A percentile compares a stretch with the other conserved stretches of the same genome.
Evolutionary conservation across 305 asterid species (phyloP).

Genomic region (Vinca major): DNA sequence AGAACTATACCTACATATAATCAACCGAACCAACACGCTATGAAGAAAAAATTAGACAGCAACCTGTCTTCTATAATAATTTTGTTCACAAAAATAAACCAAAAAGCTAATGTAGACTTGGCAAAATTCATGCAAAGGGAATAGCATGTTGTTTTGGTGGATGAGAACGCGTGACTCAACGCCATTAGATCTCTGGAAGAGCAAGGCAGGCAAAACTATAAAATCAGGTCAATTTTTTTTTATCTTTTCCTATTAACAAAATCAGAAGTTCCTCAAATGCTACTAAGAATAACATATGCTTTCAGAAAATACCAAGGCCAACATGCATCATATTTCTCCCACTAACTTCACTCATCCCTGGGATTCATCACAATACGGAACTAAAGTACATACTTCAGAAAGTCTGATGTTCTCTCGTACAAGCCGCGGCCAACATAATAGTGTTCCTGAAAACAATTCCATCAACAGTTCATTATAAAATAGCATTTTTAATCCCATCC

Average conservation of each 20-base stretch:
- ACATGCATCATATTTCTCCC: neutral
- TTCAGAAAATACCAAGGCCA: neutral
- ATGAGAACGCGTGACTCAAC: neutral
- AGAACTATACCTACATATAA: neutral
- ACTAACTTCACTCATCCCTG: neutral
- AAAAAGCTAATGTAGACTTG: neutral
- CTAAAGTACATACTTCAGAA: conserved; percentile 50
- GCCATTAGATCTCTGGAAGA: too few relatives aligned
- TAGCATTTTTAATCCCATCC: conserved; percentile 14
- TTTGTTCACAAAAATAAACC: neutral
- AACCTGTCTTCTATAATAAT: neutral
- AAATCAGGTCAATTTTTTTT: too few relatives aligned
- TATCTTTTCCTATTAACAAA: too few relatives aligned
- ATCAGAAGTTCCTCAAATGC: too few relatives aligned
- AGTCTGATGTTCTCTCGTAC: conserved; percentile 88
- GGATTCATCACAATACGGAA: conserved; percentile 13
- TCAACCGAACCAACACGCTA: neutral
- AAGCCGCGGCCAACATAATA: conserved; percentile 96
- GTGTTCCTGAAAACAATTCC: conserved; percentile 56
- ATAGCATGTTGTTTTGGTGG: neutral
- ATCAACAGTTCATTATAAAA: conserved; percentile 2
- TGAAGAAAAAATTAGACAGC: neutral
- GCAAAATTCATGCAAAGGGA: neutral
- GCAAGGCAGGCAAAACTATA: too few relatives aligned
- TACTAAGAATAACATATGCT: too few relatives aligned